A percentile compares a stretch with the other conserved stretches of the same genome.
These are phyloP conservation scores for Lactarius hatsudake DNA, from an alignment of 768 basidiomycete genomes.

Conservation along the genomic window DNA sequence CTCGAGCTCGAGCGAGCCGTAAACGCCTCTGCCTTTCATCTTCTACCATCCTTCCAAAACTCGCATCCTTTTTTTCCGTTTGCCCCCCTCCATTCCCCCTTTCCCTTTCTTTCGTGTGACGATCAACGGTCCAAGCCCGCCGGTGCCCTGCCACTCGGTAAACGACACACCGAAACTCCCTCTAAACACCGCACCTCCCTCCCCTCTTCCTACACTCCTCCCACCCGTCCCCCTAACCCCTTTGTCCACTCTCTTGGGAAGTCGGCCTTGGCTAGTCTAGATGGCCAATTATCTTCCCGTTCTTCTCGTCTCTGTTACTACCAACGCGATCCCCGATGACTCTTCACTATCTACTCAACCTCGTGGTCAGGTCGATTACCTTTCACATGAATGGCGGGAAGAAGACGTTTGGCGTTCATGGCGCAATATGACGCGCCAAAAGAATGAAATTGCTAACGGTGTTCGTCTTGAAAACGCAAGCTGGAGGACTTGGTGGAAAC, in stretches of 20 bases:
- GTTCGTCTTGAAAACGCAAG: constrained; percentile 94
- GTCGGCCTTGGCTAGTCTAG: constrained; percentile 14
- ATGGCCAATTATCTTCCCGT: constrained; percentile 73
- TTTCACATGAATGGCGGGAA: constrained; percentile 95
- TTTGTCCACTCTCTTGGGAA: not conserved
- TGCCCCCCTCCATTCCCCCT: not conserved
- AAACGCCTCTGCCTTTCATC: constrained; percentile 15
- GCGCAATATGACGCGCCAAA: constrained; percentile 97
- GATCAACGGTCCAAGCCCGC: constrained; percentile 9
- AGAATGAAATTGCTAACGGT: constrained; percentile 97
- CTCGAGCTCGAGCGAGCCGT: constrained; percentile 2
- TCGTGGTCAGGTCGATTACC: constrained; percentile 95
- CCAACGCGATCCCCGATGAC: constrained; percentile 62
- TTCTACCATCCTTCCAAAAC: not conserved
- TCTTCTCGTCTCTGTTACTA: constrained; percentile 59
- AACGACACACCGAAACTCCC: constrained; percentile 1
- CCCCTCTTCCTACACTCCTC: not conserved
- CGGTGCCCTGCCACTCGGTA: not conserved
- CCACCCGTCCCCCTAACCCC: not conserved
- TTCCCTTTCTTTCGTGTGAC: not conserved
- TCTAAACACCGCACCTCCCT: not conserved
- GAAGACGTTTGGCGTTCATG: constrained; percentile 99
- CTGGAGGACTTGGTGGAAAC: constrained; percentile 99
- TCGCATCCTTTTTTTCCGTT: not conserved
- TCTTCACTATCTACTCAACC: constrained; percentile 79